Conservation (phyloP, 2,329 filamentous ascomycete species). For the Neonectria sp. region DNA sequence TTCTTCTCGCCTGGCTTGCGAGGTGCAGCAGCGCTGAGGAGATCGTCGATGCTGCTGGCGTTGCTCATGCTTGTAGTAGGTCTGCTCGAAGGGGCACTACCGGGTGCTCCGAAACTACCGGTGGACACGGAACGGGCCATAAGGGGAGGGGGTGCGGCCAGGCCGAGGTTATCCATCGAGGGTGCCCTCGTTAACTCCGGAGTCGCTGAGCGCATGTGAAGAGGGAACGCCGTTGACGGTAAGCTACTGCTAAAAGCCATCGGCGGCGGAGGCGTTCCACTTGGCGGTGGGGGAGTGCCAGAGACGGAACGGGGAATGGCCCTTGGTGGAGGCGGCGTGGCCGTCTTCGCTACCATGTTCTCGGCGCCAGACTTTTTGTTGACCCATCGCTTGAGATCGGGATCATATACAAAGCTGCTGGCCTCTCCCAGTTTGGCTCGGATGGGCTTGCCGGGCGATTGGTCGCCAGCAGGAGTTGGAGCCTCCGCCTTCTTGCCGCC, state of each 20-base stretch:
- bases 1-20: constrained; percentile 78
- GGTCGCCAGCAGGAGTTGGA: constrained; percentile 51
- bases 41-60: constrained; percentile 94
- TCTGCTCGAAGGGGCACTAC: constrained; percentile 73
- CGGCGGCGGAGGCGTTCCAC: constrained; percentile 52
- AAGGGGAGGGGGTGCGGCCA: constrained; percentile 50
- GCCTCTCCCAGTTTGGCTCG: constrained; percentile 95
- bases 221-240: constrained; percentile 50
- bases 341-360: constrained; percentile 70
- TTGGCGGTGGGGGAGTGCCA: constrained; percentile 65
- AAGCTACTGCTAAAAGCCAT: constrained; percentile 51
- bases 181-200: constrained; percentile 53
- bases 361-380: constrained; percentile 91
- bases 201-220: constrained; percentile 46
- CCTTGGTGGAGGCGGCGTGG: constrained; percentile 86
- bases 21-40: constrained; percentile 82
- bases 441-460: constrained; percentile 77
- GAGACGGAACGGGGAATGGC: constrained; percentile 68
- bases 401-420: constrained; percentile 93
- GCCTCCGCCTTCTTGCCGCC: constrained; percentile 73
- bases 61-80: constrained; percentile 89
- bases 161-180: constrained; percentile 56
- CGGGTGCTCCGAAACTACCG: constrained; percentile 58
- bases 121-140: constrained; percentile 66
- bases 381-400: constrained; percentile 97